Base-by-base conservation (phyloP, 371 early-diverging fungal species). In the Basidiobolus meristosporus region DNA sequence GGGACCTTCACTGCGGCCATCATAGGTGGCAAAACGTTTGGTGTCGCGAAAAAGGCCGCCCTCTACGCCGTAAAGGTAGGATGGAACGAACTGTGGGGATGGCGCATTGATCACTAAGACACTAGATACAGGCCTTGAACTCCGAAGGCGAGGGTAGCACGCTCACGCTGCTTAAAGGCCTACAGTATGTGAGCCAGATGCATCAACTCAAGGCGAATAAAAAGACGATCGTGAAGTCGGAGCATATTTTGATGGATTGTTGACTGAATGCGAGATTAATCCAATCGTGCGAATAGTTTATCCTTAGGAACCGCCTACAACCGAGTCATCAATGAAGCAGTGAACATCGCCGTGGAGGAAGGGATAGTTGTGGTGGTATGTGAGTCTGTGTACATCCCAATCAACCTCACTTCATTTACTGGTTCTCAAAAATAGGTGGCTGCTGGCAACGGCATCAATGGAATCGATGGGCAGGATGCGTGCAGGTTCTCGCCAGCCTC, bases 351-450 rank as follows among this genome's bases (percentile, higher is more conserved):
- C 19, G 21, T 36, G 4, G 10, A 36, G 19, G 16, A 11, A 19
- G 36, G 36, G 16, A 36, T 36, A 16, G 19, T 21, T 17, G 36
- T 36, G 11, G 36, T 45, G 93, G 95, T 42, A 55, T 54, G 36
- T 92, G 93, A 59, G 88, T 90, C 18, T 86, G 91, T 58, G 73
- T 95, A 19, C 87, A 31, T n/a, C n/a, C 9, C n/a, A 31, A 9
- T 31, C 9, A 31, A 14, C 14, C 14, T n/a, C n/a, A 34, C 5
- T 7, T 12, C 12, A 19, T 36, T 36, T 11, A 17, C 36, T 19
- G 11, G 4, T 5, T 16, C 9, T 5, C 19, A 4, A 19, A 19
- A 18, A 5, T 36, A 36, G 36, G 67, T 65, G 1, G 77, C 80
- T 28, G 84, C 82, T 2, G 82, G 84, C 29, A 76, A 77, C 50